phyloP scores from a whole-genome alignment of 2,329 filamentous ascomycete genomes.

The Verticillium klebahnii region DNA sequence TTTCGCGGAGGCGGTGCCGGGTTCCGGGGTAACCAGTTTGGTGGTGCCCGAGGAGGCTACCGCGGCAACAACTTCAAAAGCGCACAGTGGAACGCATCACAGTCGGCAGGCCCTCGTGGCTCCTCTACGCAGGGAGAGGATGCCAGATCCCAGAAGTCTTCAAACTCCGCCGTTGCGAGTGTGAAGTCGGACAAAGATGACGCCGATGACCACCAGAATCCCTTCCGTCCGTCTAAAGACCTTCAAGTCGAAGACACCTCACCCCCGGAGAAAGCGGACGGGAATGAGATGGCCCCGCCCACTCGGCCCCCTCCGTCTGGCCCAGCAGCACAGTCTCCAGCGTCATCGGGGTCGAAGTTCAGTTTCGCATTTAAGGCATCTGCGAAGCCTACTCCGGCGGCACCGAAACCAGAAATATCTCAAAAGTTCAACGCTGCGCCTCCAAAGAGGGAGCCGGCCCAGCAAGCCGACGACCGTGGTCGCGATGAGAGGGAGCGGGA shows the following conservation, averaged over 20 bases:
- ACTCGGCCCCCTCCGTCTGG: slow-evolving; percentile 49
- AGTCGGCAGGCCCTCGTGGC: slow-evolving; percentile 36
- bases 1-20: slow-evolving; percentile 44
- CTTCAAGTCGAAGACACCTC: slow-evolving; percentile 58
- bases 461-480: slow-evolving; percentile 26
- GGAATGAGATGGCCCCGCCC: slow-evolving; percentile 48
- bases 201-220: slow-evolving; percentile 48
- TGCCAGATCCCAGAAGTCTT: slow-evolving; percentile 19
- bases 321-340: slow-evolving; percentile 42
- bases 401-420: slow-evolving; percentile 61
- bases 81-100: slow-evolving; percentile 63
- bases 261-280: slow-evolving; percentile 33
- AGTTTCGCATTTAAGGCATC: slow-evolving; percentile 89
- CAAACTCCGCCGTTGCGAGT: slow-evolving; percentile 10
- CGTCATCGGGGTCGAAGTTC: slow-evolving; percentile 71
- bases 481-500: slow-evolving; percentile 23
- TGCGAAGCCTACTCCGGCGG: slow-evolving; percentile 50
- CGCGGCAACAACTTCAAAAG: slow-evolving; percentile 62
- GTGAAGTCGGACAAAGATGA: slow-evolving; percentile 26
- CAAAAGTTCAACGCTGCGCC: slow-evolving; percentile 64
- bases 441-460: slow-evolving; percentile 32
- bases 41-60: slow-evolving; percentile 42
- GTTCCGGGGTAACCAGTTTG: slow-evolving; percentile 58
- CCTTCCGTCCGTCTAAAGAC: slow-evolving; percentile 61
- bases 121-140: slow-evolving; percentile 22